Evolutionary conservation across 2,329 filamentous ascomycete species (phyloP).

Genomic region (Iodosphaeria phyllophila): DNA sequence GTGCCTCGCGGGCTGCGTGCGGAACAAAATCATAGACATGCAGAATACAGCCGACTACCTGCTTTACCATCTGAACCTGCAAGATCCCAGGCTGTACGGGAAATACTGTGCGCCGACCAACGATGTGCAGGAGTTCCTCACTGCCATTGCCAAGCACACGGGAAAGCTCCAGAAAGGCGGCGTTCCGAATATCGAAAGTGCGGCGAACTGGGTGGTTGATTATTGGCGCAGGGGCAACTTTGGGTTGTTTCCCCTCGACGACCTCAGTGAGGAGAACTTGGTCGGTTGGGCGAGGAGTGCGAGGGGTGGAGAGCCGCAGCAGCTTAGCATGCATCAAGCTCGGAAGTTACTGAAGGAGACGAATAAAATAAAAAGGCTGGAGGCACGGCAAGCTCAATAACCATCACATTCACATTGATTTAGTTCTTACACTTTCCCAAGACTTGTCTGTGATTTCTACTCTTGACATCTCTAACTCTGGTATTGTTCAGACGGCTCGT

Average conservation of each 20-base stretch:
- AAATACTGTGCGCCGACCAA: conserved; percentile 59
- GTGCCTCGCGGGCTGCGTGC: conserved; percentile 78
- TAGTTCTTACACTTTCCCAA: no score
- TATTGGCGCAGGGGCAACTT: conserved; percentile 64
- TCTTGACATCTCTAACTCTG: no score
- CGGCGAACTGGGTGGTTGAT: conserved; percentile 65
- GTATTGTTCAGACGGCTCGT: no score
- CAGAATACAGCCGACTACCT: conserved; percentile 78
- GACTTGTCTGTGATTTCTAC: no score
- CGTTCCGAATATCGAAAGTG: conserved; percentile 46
- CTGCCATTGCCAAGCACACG: conserved; percentile 50
- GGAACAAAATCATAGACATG: conserved; percentile 65
- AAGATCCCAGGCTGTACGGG: conserved; percentile 41
- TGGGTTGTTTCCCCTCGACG: conserved; percentile 64
- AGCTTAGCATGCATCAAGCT: conserved; percentile 48
- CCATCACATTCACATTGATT: no score
- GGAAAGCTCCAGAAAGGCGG: conserved; percentile 64
- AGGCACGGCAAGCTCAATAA: no score
- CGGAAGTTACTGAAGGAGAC: conserved; percentile 45
- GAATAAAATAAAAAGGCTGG: conserved; percentile 19
- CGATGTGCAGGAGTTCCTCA: conserved; percentile 56
- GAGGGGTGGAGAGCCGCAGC: conserved; percentile 22
- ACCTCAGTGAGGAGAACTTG: conserved; percentile 43
- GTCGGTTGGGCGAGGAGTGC: conserved; percentile 6
- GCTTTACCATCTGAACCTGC: conserved; percentile 63